Conservation (phyloP, 176 grass and related monocot genomes). For the Ensete ventricosum region DNA sequence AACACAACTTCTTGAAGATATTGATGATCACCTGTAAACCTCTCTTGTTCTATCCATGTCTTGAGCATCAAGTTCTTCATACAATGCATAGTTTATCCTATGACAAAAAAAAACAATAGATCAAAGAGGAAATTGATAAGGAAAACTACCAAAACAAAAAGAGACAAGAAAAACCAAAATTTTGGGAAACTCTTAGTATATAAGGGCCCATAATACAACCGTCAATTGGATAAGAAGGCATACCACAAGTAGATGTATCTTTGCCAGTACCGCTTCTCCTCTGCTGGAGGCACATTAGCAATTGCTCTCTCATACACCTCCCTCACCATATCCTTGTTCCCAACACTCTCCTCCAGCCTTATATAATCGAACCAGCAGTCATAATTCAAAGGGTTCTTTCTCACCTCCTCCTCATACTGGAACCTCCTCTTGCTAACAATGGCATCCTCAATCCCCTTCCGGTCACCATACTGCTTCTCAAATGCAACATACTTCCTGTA, state of each 20-base stretch:
- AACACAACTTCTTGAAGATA: neutral
- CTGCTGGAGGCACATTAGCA: conserved; percentile 63
- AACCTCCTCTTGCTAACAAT: conserved; percentile 65
- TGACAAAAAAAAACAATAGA: neutral
- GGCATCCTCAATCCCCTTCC: conserved; percentile 51
- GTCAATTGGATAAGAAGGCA: neutral
- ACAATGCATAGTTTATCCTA: conserved; percentile 87
- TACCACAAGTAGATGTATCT: conserved; percentile 74
- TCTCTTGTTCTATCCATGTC: conserved; percentile 55
- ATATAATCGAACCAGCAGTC: conserved; percentile 92
- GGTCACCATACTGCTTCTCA: conserved; percentile 63
- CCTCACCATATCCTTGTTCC: conserved; percentile 51
- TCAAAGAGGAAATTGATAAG: neutral
- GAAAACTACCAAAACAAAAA: neutral
- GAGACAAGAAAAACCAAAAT: neutral
- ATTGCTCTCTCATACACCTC: conserved; percentile 84
- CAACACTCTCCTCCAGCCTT: conserved; percentile 61
- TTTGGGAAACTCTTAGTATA: neutral
- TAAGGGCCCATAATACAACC: neutral
- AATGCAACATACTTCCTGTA: conserved; percentile 68
- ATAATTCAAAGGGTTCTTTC: conserved; percentile 79
- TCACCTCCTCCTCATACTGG: conserved; percentile 83
- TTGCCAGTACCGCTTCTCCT: conserved; percentile 90
- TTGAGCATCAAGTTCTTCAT: conserved; percentile 68
- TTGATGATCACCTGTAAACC: conserved; percentile 40